Evolutionary conservation across 495 filamentous ascomycete species (phyloP).

Genomic region (Xylona heveae): DNA sequence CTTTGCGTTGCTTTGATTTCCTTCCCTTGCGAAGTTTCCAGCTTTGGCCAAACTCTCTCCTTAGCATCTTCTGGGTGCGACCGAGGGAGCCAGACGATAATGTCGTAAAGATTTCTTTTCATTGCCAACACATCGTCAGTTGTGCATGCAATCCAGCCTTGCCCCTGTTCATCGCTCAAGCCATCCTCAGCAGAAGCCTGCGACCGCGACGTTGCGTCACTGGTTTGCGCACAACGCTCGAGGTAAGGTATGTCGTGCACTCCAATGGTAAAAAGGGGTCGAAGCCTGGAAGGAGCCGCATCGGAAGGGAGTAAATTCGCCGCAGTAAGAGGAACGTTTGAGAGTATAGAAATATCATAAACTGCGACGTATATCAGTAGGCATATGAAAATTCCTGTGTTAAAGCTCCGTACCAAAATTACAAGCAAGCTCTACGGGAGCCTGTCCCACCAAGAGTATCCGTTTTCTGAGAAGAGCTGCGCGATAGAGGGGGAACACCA

Average conservation of each 20-base stretch:
- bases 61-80: conserved; percentile 31
- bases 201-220: not conserved
- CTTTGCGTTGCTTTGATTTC: conserved; percentile 75
- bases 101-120: conserved; percentile 71
- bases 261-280: conserved; percentile 73
- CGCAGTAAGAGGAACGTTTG: conserved; percentile 48
- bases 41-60: conserved; percentile 48
- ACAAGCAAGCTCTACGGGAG: conserved; percentile 68
- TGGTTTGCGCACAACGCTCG: conserved; percentile 21
- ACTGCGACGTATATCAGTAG: conserved; percentile 25
- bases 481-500: conserved; percentile 77
- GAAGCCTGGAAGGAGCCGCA: conserved; percentile 40
- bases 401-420: conserved; percentile 47
- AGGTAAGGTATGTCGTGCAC: conserved; percentile 80
- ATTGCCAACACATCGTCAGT: conserved; percentile 78
- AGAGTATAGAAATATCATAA: conserved; percentile 81
- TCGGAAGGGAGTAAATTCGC: conserved; percentile 38
- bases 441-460: conserved; percentile 63
- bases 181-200: not conserved
- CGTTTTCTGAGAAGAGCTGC: conserved; percentile 77
- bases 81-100: conserved; percentile 61
- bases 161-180: conserved; percentile 4
- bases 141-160: conserved; percentile 81
- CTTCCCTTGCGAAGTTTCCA: conserved; percentile 37
- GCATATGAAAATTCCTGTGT: conserved; percentile 6